phyloP scores from a whole-genome alignment of 2,329 filamentous ascomycete genomes.

The Trichoderma citrinoviride region DNA sequence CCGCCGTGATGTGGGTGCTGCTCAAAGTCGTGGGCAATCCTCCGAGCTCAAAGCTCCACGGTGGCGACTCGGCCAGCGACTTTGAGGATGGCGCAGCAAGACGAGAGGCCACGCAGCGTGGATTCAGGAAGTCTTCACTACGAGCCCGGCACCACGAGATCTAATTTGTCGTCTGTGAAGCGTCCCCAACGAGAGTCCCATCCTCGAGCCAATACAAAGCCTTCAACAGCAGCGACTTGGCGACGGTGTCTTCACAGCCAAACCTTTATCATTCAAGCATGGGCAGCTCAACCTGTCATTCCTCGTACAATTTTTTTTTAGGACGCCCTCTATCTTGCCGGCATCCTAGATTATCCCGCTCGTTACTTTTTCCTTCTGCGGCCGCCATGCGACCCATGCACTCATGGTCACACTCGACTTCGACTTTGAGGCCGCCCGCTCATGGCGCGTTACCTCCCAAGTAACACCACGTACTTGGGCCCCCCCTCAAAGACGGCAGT shows the following conservation, averaged over 20 bases:
- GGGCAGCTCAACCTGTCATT: conserved; percentile 41
- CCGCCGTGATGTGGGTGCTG: conserved; percentile 64
- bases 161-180: not conserved
- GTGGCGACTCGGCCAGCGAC: conserved; percentile 41
- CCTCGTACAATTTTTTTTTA: conserved; percentile 8
- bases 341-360: not conserved
- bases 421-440: not conserved
- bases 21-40: conserved; percentile 58
- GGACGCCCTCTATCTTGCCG: conserved; percentile 20
- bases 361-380: not conserved
- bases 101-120: conserved; percentile 56
- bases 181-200: not conserved
- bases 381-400: not conserved
- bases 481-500: conserved; percentile 42
- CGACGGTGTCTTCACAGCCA: not conserved
- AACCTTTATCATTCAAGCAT: conserved; percentile 18
- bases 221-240: conserved; percentile 33
- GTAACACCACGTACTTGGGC: not conserved
- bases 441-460: not conserved
- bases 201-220: conserved; percentile 22
- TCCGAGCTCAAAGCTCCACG: conserved; percentile 46
- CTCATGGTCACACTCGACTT: not conserved
- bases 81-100: conserved; percentile 61
- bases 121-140: conserved; percentile 48
- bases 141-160: conserved; percentile 29